Base-by-base conservation (phyloP, 208 protist genomes). In the Crithidia sp. region DNA sequence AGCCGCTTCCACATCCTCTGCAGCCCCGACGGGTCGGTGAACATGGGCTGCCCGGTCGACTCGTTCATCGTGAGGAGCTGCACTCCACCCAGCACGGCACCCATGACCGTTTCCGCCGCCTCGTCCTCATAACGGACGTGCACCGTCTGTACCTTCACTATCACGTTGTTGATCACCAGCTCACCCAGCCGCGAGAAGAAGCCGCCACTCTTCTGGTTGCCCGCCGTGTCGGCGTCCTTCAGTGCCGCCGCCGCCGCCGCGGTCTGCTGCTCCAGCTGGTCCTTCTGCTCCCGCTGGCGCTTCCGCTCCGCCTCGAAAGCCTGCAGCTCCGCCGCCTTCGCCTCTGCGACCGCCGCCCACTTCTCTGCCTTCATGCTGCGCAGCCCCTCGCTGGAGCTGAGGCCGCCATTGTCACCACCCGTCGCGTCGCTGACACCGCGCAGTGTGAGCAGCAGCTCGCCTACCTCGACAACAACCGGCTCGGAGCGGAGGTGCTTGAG, bases 71-170 rank as follows among this genome's bases (percentile, higher is more conserved):
- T 95, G 10, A 88, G 72, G n/a, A 97, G 77, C 73, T 86, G 77
- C 57, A 97, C 87, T 44, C 81, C 82, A 28, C 82, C 89, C 14
- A 97, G 79, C 52, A 94, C 83, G 45, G 86, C 87, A 37, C 92
- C 92, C 10, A 93, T 65, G 28, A 92, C 82, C 37, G 86, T 85
- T 43, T 81, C 77, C n/a, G 76, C 74, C 13, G 69, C 53, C 54
- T 75, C 74, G 64, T 94, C 89, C 76, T 97, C 93, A 74, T 95
- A 95, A 41, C 93, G 93, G 50, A 95, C 70, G 84, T 97, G 93
- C 14, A 95, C 86, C 68, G 82, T 90, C 36, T 81, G 75, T 39
- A 94, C 77, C 64, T 92, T 92, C 37, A 97, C 80, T 36, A 97
- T 90, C 8, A 97, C 86, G 68, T 97, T 97, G 71, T 97, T 94